Conservation (phyloP, 2,329 filamentous ascomycete species). For the Fusarium falciforme region DNA sequence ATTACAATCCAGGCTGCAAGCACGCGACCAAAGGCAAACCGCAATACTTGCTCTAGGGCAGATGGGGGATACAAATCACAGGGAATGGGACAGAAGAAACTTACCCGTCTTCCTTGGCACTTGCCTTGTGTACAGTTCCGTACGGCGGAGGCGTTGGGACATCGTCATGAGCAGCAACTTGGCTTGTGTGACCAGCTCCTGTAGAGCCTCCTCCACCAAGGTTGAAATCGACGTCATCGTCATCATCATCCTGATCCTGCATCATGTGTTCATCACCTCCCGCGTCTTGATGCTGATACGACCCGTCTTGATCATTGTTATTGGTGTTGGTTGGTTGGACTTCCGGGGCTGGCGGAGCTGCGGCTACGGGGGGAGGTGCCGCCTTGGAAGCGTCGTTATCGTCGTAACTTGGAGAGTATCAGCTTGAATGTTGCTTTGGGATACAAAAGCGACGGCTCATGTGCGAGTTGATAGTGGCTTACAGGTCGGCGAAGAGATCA, state of each 20-base stretch:
- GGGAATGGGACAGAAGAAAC: constrained; percentile 41
- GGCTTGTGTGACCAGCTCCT: constrained; percentile 46
- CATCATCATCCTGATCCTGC: constrained; percentile 61
- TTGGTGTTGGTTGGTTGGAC: constrained; percentile 43
- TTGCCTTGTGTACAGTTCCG: constrained; percentile 64
- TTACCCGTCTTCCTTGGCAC: constrained; percentile 68
- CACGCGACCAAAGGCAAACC: constrained; percentile 18
- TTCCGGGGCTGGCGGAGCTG: constrained; percentile 41
- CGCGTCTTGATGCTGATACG: constrained; percentile 34
- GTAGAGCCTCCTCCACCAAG: constrained; percentile 55
- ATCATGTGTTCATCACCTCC: constrained; percentile 57
- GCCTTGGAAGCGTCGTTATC: constrained; percentile 66
- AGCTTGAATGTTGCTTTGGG: neutral
- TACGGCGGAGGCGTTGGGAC: constrained; percentile 48
- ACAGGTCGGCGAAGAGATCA: constrained; percentile 97
- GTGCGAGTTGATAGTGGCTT: constrained; percentile 51
- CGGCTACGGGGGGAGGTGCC: constrained; percentile 47
- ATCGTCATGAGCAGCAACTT: constrained; percentile 45
- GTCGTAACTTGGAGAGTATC: constrained; percentile 66
- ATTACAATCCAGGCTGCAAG: constrained; percentile 31
- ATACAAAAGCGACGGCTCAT: neutral
- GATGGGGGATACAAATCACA: constrained; percentile 39
- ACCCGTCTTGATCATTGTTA: constrained; percentile 36
- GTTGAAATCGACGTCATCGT: constrained; percentile 70
- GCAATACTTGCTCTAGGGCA: constrained; percentile 16